Conservation (phyloP, 768 basidiomycete species). For the Pleurotus djamor region DNA sequence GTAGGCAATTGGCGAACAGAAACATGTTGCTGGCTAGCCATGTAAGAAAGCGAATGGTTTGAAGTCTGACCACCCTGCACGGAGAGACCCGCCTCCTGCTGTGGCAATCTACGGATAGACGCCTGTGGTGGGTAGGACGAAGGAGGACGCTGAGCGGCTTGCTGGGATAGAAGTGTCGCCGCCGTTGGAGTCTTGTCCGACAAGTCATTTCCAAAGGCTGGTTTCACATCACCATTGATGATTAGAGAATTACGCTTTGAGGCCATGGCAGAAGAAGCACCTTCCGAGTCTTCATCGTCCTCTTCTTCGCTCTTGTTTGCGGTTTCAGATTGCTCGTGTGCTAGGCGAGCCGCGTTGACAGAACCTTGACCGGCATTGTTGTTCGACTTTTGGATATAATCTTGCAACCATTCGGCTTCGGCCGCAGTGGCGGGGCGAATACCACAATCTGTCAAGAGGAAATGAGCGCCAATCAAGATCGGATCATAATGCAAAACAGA, state of each 20-base stretch:
- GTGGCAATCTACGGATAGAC: conserved; percentile 73
- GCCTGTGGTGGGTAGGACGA: conserved; percentile 63
- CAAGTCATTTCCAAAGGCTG: conserved; percentile 58
- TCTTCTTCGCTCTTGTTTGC: conserved; percentile 62
- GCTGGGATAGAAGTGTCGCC: conserved; percentile 73
- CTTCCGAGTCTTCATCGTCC: conserved; percentile 85
- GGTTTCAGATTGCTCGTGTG: conserved; percentile 67
- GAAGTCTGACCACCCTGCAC: conserved; percentile 52
- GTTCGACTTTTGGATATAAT: conserved; percentile 89
- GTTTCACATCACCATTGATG: conserved; percentile 63
- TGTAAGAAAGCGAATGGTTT: conserved; percentile 42
- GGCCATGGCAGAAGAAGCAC: conserved; percentile 52
- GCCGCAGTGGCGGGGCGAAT: conserved; percentile 89
- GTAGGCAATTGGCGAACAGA: conserved; percentile 77
- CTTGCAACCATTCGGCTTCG: conserved; percentile 90
- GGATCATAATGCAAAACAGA: conserved; percentile 26
- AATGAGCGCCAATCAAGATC: conserved; percentile 26
- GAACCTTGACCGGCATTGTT: conserved; percentile 78
- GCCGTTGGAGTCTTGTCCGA: conserved; percentile 88
- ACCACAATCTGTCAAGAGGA: conserved; percentile 69
- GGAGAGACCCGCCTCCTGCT: conserved; percentile 51
- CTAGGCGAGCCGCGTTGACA: conserved; percentile 69
- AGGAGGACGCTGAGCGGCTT: conserved; percentile 60
- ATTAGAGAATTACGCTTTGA: conserved; percentile 77
- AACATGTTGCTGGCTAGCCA: conserved; percentile 46